Evolutionary conservation across 345 rosid genomes (phyloP), one percentile per base, ranked within the genome.

Genomic region (Pugionium cornutum): DNA sequence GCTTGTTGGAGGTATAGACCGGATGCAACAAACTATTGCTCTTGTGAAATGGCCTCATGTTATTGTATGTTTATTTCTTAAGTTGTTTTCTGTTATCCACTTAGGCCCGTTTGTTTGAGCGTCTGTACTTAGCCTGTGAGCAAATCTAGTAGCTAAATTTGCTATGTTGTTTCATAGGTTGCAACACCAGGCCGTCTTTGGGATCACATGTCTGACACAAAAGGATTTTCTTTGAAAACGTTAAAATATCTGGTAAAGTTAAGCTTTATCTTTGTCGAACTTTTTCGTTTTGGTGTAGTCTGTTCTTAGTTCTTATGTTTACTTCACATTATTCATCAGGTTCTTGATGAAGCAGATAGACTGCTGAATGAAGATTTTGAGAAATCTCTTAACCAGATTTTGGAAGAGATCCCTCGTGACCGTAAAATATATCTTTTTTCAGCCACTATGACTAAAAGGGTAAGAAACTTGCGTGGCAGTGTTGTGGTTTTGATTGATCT

Each of bases 371-470:
- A 88, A 56, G 99, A 94, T 49, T 94, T 90, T 79, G 96, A 94
- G 84, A 90, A 88, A 76, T 81, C 99, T 2, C 82, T 91, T 39
- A 86, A 88, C 76, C 84, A 79, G 69, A 90, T 94, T 73, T 77
- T 91, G 66, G 82, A 80, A 51, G 86, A 76, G 63, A 79, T 91
- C 57, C 96, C 95, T 27, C 86, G 78, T 46, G 86, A 82, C 1
- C 72, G 95, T 39, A 83, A 65, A 74, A 95, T 97, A 3, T 95
- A 40, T 78, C 83, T 95, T 58, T 95, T 95, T 82, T 95, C 99
- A 66, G 99, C 99, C 1, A 94, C 99, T 27, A 94, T 94, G 97
- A 91, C 97, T 29, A 88, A 91, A 74, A 94, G 88, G 96, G 97
- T 87, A 57, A 35, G 51, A 9, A 43, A 44, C 25, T 34, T 51